Evolutionary conservation across 1,284 basidiomycete species (phyloP).

Genomic region (Trichosporon ovoides): DNA sequence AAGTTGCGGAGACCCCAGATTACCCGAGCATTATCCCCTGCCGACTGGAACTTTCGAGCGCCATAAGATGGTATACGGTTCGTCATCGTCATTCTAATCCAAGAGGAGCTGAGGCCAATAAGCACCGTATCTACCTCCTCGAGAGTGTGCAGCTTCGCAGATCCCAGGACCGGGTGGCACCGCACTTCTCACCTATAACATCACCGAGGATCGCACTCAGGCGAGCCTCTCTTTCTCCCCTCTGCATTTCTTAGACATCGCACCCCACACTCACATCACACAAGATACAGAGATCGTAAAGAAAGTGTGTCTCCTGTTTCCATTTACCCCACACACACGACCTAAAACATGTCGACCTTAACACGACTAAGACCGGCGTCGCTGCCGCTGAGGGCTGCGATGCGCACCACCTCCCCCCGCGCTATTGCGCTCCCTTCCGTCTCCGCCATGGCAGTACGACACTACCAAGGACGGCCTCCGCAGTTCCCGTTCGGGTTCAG

Average conservation of each 20-base stretch:
- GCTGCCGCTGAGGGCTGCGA: neutral
- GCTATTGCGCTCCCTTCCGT: neutral
- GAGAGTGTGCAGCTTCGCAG: no score
- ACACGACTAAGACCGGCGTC: neutral
- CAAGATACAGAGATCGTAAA: no score
- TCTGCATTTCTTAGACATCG: slow-evolving; percentile 1
- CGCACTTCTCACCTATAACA: slow-evolving; percentile 2
- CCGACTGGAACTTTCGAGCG: no score
- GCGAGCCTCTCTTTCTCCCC: neutral
- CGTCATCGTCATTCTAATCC: no score
- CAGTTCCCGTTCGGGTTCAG: slow-evolving; percentile 2
- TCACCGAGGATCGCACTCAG: neutral
- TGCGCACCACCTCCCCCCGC: neutral
- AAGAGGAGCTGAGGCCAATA: no score
- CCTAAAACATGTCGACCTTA: neutral
- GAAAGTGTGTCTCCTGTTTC: no score
- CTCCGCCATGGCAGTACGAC: neutral
- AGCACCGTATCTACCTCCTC: no score
- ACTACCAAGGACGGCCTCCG: slow-evolving; percentile 2
- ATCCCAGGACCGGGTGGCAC: no score
- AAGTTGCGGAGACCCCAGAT: no score
- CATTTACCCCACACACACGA: slow-evolving; percentile 1
- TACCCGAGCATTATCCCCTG: no score
- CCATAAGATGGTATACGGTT: no score
- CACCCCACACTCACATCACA: neutral